Base-by-base conservation (phyloP, 805 yeast genomes). In the Myxozyma lipomycoides region DNA sequence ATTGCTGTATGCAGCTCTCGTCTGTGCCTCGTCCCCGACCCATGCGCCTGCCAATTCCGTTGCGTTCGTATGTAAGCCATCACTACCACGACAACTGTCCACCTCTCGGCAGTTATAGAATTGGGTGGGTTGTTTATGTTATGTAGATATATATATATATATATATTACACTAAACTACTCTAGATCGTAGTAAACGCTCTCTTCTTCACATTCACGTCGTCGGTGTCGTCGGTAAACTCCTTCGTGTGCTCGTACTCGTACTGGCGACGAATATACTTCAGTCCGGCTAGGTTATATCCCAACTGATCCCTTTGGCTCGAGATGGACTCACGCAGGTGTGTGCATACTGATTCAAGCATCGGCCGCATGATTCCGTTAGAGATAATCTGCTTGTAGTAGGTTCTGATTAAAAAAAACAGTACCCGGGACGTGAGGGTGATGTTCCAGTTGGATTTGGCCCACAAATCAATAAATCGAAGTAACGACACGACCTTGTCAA, bases 261-360 rank as follows among this genome's bases (percentile, higher is more conserved):
- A 90, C 67, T 84, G 88, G 40, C 76, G 78, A 64, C 81, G 82
- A 52, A 86, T 68, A 61, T 79, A 85, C 60, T 77, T 79, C 66
- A 93, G 72, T 3, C 96, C 97, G 55, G 86, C 90, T 18, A 87
- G 73, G 63, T 93, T 93, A 71, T 77, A 83, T 7, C 97, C 98
- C 41, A 93, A 73, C 52, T 78, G 83, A 41, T 76, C 72, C 15
- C 77, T 72, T 19, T 79, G 79, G 2, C 64, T 61, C 42, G 70
- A 69, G 46, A 93, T 71, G 47, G 79, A 78, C 0, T 49, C 60
- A 55, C 95, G 76, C 49, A 93, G 71, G 58, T 79, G 79, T 6
- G 67, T 65, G 62, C 83, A 84, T 40, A 91, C 84, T 24, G 72
- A 72, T 25, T 78, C 75, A 42, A 93, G 72, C 61, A 82, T 86